These are phyloP conservation scores for Hypholoma sublateritium DNA, from an alignment of 768 basidiomycete genomes.

Conservation along the genomic window DNA sequence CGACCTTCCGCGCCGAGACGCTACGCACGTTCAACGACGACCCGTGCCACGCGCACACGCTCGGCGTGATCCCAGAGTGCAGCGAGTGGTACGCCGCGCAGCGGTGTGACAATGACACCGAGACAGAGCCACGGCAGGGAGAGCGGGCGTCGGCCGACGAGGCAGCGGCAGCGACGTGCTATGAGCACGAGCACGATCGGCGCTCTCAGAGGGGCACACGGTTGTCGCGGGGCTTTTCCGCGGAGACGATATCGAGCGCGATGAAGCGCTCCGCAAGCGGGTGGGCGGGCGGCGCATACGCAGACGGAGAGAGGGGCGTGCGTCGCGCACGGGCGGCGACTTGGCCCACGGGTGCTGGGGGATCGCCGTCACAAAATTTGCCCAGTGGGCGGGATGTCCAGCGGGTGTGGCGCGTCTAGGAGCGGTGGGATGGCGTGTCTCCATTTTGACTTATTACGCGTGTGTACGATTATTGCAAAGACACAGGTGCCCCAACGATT, in stretches of 20 bases:
- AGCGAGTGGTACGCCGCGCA: slow-evolving; percentile 15
- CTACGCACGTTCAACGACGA: slow-evolving; percentile 21
- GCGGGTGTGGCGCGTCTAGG: too few relatives aligned
- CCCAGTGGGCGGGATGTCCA: too few relatives aligned
- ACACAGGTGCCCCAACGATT: too few relatives aligned
- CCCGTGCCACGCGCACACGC: slow-evolving; percentile 16
- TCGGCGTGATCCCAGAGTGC: slow-evolving; percentile 20
- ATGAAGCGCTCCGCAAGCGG: slow-evolving; percentile 14
- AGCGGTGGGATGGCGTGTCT: too few relatives aligned
- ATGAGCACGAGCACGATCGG: neutral
- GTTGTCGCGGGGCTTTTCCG: slow-evolving; percentile 6
- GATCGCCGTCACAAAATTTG: neutral
- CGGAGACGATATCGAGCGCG: slow-evolving; percentile 25
- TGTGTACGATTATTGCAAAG: too few relatives aligned
- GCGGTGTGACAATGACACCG: neutral
- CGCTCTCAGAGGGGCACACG: neutral
- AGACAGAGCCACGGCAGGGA: neutral
- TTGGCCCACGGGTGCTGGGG: neutral
- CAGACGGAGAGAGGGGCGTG: neutral
- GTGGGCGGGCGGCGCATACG: neutral
- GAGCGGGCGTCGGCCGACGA: neutral
- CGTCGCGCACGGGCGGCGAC: slow-evolving; percentile 1
- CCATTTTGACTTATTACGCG: too few relatives aligned
- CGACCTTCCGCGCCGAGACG: slow-evolving; percentile 21
- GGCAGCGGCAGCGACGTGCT: neutral